phyloP scores from a whole-genome alignment of 352 stramenopile species.

The Thalassiosira hispida region DNA sequence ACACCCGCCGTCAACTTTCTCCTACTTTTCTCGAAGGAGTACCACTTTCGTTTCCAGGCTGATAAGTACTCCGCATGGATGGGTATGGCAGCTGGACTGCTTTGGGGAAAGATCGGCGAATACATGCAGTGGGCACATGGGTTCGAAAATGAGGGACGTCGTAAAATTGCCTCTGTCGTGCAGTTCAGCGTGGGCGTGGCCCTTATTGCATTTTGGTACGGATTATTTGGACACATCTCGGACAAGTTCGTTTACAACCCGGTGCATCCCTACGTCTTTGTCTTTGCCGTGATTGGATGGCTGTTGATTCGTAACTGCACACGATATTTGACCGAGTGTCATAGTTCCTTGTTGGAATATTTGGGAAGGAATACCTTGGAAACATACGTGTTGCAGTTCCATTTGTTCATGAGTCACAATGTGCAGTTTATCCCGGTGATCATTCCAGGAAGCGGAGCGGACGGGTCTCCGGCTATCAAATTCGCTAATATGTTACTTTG shows the following conservation, averaged over 20 bases:
- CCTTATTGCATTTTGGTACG: constrained; percentile 77
- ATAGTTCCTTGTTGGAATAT: constrained; percentile 83
- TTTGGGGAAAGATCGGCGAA: constrained; percentile 61
- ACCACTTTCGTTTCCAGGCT: constrained; percentile 74
- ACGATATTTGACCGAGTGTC: constrained; percentile 76
- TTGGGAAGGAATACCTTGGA: constrained; percentile 89
- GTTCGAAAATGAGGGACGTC: constrained; percentile 48
- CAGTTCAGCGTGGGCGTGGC: constrained; percentile 48
- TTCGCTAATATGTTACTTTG: constrained; percentile 73
- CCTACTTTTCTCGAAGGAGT: constrained; percentile 72
- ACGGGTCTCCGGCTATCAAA: constrained; percentile 56
- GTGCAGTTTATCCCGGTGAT: constrained; percentile 78
- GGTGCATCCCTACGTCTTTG: constrained; percentile 87
- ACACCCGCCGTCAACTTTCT: constrained; percentile 63
- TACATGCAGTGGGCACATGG: constrained; percentile 73
- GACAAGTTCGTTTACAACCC: constrained; percentile 87
- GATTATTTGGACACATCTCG: constrained; percentile 71
- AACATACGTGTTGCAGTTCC: constrained; percentile 90
- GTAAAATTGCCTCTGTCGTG: constrained; percentile 24
- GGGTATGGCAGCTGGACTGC: constrained; percentile 61
- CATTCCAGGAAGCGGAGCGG: constrained; percentile 59
- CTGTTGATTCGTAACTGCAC: constrained; percentile 88
- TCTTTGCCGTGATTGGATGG: constrained; percentile 85
- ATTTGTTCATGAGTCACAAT: constrained; percentile 86
- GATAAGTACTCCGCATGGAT: constrained; percentile 76